Evolutionary conservation across 2,329 filamentous ascomycete species (phyloP), one percentile per base, ranked within the genome.

Genomic region (Ceratocystis eucalypticola): DNA sequence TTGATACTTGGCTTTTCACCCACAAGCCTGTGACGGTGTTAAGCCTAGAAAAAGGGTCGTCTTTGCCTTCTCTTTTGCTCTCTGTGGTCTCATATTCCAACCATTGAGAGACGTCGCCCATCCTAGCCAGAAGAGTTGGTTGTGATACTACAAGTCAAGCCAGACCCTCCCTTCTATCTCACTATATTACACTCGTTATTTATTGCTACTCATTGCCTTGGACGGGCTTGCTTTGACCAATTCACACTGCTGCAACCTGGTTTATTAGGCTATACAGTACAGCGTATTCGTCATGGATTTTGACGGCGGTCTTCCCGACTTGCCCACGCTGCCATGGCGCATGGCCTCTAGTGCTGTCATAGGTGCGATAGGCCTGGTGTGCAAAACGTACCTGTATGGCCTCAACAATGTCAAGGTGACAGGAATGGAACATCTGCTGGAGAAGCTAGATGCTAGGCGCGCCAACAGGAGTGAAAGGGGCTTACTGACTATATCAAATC

Each of bases 351-450:
- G 86, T 64, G 77, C 86, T 69, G 82, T 88, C 46, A 90, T 96
- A 82, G 87, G 88, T 71, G 75, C 86, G 10, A 87, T 90, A 0
- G 88, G 86, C 61, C 76, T 85, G 33, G 70, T 95, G 5, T 90
- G 85, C 66, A 84, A 89, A 68, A 80, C 78, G 1, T 96, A 97
- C 73, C 77, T 96, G 55, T 88, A 85, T 70, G 84, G 83, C 0
- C 75, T 93, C 69, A 95, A 88, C 74, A 82, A 80, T 30, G 85
- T 91, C 61, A 86, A 96, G 74, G 84, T 89, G 4, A 81, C 85
- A 71, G 93, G 93, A 0, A 78, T 95, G 68, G 85, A 91, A 61
- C 77, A 80, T 10, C 94, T 99, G 70, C 77, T 94, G 45, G 79
- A 85, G 62, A 77, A 93, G 3, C 77, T 97, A 46, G 91, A 96